phyloP scores from a whole-genome alignment of 192 early-diverging fungal genomes.

The Podila epicladia region DNA sequence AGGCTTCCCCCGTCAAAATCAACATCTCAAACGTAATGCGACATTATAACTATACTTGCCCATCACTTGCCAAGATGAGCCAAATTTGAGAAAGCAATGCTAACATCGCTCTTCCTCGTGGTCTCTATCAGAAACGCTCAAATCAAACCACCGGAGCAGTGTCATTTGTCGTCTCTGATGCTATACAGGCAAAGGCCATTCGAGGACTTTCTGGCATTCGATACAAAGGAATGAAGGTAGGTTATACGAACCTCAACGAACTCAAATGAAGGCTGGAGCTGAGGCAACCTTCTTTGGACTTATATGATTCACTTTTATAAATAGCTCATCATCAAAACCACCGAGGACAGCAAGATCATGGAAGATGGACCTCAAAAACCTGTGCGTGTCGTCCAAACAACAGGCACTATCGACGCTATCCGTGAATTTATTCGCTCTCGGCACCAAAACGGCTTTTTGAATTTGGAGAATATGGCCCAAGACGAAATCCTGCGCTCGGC shows the following conservation, averaged over 20 bases:
- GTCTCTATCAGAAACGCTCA: not conserved
- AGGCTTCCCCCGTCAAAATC: conserved; percentile 15
- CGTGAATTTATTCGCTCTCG: conserved; percentile 20
- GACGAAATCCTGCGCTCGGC: conserved; percentile 16
- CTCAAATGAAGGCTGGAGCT: too few species aligned
- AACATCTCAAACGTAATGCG: conserved; percentile 20
- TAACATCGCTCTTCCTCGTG: not conserved
- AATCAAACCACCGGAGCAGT: not conserved
- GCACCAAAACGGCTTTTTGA: conserved; percentile 24
- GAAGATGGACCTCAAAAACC: not conserved
- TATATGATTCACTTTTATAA: not conserved
- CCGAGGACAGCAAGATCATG: conserved; percentile 11
- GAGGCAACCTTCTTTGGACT: not conserved
- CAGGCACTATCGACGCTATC: conserved; percentile 21
- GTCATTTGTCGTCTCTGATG: not conserved
- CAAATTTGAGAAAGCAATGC: not conserved
- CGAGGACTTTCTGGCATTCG: not conserved
- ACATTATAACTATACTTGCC: not conserved
- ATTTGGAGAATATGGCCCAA: conserved; percentile 33
- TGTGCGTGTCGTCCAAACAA: not conserved
- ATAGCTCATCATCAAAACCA: conserved; percentile 23
- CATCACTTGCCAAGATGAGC: not conserved
- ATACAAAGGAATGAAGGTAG: not conserved
- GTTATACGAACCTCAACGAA: not conserved
- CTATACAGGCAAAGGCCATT: not conserved